A percentile compares a stretch with the other conserved stretches of the same genome.
Conservation (phyloP, 148 eudicot species). For the Rhododendron griersonianum region DNA sequence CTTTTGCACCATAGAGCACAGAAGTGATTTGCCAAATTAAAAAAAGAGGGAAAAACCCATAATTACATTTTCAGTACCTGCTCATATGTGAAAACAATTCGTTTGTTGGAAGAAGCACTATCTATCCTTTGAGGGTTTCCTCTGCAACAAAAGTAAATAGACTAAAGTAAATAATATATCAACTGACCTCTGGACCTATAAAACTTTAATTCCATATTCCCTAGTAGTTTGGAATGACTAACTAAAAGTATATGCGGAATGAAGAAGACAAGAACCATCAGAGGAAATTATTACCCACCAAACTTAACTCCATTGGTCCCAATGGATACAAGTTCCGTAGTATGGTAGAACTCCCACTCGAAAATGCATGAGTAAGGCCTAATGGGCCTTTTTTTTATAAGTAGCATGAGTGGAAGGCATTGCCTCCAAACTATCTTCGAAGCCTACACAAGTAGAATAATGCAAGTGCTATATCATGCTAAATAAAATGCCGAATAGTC, state of each 20-base stretch:
- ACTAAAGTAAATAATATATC: not conserved
- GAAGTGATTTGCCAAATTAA: not conserved
- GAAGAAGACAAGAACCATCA: not conserved
- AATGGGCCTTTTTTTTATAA: not conserved
- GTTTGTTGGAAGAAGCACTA: constrained; percentile 68
- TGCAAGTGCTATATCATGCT: not conserved
- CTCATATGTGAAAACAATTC: constrained; percentile 88
- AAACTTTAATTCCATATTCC: not conserved
- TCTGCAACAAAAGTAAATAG: constrained; percentile 33
- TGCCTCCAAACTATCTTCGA: not conserved
- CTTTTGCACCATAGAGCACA: not conserved
- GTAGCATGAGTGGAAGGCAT: not conserved
- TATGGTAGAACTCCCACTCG: not conserved
- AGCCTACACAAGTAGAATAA: constrained; percentile 6
- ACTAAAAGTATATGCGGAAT: not conserved
- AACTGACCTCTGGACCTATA: not conserved
- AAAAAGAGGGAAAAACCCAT: not conserved
- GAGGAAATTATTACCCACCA: not conserved
- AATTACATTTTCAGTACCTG: constrained; percentile 48
- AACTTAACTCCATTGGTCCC: not conserved
- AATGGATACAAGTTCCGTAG: not conserved
- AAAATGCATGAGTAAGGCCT: not conserved
- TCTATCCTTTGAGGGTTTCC: constrained; percentile 96
- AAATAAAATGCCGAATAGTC: not conserved
- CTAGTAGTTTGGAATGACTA: not conserved